A percentile compares a stretch with the other conserved stretches of the same genome.
These are phyloP conservation scores for Fragaria nilgerrensis DNA, from an alignment of 306 rosid species.

Conservation along the genomic window DNA sequence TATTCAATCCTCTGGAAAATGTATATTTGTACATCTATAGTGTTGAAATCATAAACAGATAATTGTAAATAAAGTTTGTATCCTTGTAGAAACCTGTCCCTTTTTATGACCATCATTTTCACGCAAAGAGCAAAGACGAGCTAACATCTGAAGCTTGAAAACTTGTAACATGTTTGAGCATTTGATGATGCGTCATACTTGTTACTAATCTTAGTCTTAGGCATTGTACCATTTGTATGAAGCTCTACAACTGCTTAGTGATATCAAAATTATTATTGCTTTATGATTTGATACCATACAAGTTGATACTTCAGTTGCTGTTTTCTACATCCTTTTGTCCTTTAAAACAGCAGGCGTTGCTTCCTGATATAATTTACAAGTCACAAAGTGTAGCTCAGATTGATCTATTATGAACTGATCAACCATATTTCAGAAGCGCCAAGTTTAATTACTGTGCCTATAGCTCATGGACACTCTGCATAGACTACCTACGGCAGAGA, in stretches of 20 bases:
- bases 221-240: not conserved
- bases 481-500: too few relatives aligned
- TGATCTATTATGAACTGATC: not conserved
- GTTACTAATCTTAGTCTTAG: not conserved
- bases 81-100: not conserved
- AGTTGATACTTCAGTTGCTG: not conserved
- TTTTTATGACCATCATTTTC: not conserved
- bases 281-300: not conserved
- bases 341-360: not conserved
- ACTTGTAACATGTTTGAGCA: not conserved
- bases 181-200: not conserved
- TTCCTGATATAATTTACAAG: not conserved
- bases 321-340: not conserved
- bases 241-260: not conserved
- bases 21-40: not conserved
- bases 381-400: not conserved
- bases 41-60: not conserved
- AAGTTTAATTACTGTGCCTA: too few relatives aligned
- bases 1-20: constrained; percentile 1
- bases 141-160: not conserved
- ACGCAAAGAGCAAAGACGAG: too few relatives aligned
- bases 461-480: too few relatives aligned
- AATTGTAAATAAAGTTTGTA: not conserved
- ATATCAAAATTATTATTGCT: not conserved
- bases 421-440: too few relatives aligned